Percentiles rank a stretch among this genome's conserved stretches.
Evolutionary conservation across 2,329 filamentous ascomycete species (phyloP).

Genomic region (Penicillium sp.): DNA sequence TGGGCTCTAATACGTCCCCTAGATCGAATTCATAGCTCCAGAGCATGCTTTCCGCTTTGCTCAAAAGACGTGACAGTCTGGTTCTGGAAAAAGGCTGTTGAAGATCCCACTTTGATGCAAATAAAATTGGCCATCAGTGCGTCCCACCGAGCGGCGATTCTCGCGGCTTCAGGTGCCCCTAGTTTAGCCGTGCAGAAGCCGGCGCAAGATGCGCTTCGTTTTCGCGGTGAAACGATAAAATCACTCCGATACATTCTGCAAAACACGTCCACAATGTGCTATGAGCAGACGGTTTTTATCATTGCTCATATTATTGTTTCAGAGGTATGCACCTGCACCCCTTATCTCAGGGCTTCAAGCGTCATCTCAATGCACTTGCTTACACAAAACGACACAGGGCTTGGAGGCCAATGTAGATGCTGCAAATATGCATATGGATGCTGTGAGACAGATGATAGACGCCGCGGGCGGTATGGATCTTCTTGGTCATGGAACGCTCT

Average conservation of each 20-base stretch:
- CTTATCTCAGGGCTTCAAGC: not conserved
- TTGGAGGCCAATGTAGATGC: slow-evolving; percentile 19
- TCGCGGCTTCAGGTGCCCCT: slow-evolving; percentile 13
- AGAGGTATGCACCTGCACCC: slow-evolving; percentile 6
- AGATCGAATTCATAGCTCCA: slow-evolving; percentile 18
- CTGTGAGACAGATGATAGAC: slow-evolving; percentile 14
- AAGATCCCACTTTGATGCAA: slow-evolving; percentile 19
- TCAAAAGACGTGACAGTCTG: slow-evolving; percentile 17
- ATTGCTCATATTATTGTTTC: slow-evolving; percentile 20
- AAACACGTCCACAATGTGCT: slow-evolving; percentile 13
- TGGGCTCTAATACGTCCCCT: not conserved
- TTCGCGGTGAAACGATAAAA: slow-evolving; percentile 18
- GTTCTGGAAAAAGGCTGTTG: slow-evolving; percentile 19
- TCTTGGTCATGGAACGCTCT: slow-evolving; percentile 17
- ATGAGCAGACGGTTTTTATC: slow-evolving; percentile 17
- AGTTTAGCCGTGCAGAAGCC: slow-evolving; percentile 11
- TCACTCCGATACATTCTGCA: slow-evolving; percentile 16
- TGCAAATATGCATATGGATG: slow-evolving; percentile 16
- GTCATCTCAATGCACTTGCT: not conserved
- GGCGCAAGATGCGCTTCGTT: slow-evolving; percentile 16
- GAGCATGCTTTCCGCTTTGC: slow-evolving; percentile 22
- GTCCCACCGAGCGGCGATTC: slow-evolving; percentile 17
- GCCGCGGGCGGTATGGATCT: slow-evolving; percentile 16
- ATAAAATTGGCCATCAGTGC: slow-evolving; percentile 21
- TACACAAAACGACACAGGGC: slow-evolving; percentile 2